Evolutionary conservation across 805 yeast genomes (phyloP).

Genomic region (Metschnikowia anglica): DNA sequence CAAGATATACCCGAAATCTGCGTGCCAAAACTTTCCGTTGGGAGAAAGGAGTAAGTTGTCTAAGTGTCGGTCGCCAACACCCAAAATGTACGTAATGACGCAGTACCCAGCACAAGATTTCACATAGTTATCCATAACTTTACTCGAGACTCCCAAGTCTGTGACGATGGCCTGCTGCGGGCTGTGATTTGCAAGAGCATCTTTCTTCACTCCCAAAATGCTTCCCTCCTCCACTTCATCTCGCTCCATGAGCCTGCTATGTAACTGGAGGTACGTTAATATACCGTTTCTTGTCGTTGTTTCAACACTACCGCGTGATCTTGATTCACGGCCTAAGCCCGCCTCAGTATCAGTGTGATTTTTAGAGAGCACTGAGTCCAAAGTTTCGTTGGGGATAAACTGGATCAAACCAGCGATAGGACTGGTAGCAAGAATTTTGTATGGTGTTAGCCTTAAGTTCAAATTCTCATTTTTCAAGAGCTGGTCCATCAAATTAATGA

Average conservation of each 20-base stretch:
- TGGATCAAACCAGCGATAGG: constrained; percentile 90
- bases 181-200: constrained; percentile 36
- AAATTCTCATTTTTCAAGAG: constrained; percentile 84
- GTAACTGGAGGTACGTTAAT: constrained; percentile 62
- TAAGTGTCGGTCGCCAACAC: constrained; percentile 96
- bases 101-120: constrained; percentile 97
- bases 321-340: background rate
- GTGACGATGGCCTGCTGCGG: constrained; percentile 36
- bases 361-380: constrained; percentile 67
- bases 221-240: constrained; percentile 28
- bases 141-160: constrained; percentile 51
- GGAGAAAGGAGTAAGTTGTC: constrained; percentile 82
- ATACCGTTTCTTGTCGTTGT: constrained; percentile 55
- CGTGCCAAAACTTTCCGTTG: constrained; percentile 90
- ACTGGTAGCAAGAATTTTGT: constrained; percentile 86
- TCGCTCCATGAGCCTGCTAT: constrained; percentile 39
- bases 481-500: constrained; percentile 87
- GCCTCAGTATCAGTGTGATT: constrained; percentile 16
- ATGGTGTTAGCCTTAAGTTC: constrained; percentile 84
- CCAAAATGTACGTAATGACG: constrained; percentile 89
- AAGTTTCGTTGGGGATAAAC: constrained; percentile 89
- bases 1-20: constrained; percentile 93
- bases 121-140: constrained; percentile 90
- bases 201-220: constrained; percentile 14
- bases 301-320: constrained; percentile 10